These are phyloP conservation scores for Neocallimastix lanati DNA, from an alignment of 192 early-diverging fungal species.

Conservation along the genomic window DNA sequence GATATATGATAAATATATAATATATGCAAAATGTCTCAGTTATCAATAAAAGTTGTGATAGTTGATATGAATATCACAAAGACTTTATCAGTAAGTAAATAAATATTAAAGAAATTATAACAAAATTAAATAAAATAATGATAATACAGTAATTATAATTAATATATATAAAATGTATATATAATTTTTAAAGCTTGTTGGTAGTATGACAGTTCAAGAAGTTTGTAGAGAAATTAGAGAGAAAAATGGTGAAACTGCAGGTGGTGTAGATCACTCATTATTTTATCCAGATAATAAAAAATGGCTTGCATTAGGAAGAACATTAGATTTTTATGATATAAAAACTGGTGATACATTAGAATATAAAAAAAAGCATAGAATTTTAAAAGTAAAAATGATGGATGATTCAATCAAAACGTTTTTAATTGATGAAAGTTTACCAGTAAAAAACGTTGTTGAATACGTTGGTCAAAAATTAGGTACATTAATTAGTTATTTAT, in stretches of 20 bases:
- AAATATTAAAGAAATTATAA: not conserved
- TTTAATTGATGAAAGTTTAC: slow-evolving; percentile 25
- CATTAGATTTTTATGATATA: slow-evolving; percentile 38
- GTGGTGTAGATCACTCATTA: slow-evolving; percentile 30
- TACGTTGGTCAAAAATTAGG: slow-evolving; percentile 33
- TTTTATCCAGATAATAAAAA: slow-evolving; percentile 25
- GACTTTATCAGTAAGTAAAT: not conserved
- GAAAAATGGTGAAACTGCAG: slow-evolving; percentile 24
- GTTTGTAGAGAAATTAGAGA: slow-evolving; percentile 31
- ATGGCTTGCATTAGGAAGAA: slow-evolving; percentile 26
- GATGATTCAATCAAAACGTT: slow-evolving; percentile 31
- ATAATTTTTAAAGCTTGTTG: not conserved
- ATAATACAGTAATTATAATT: not conserved
- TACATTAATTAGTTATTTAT: too few relatives aligned
- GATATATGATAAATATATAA: not conserved
- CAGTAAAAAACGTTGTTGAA: slow-evolving; percentile 18
- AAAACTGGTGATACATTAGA: slow-evolving; percentile 29
- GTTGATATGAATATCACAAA: not conserved
- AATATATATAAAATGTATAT: not conserved
- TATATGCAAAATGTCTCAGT: not conserved
- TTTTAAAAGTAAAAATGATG: slow-evolving; percentile 22
- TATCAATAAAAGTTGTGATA: not conserved
- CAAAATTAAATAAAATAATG: too few relatives aligned
- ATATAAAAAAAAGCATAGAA: slow-evolving; percentile 36
- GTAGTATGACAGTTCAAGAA: slow-evolving; percentile 20